Base-by-base conservation (phyloP, 116 monocot species). In the Cymodocea nodosa region DNA sequence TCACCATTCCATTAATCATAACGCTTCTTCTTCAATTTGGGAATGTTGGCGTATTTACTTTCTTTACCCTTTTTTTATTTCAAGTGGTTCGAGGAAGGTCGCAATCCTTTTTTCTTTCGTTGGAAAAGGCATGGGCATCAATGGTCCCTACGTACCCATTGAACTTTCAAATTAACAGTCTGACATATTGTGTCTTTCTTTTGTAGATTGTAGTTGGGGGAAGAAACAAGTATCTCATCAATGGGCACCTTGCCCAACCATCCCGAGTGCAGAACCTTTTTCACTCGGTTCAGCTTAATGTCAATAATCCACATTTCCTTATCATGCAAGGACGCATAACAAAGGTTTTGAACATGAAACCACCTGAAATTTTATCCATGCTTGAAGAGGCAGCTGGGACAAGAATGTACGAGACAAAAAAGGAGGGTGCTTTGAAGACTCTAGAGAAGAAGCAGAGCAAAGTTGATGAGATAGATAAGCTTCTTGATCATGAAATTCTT, bases 251-350 rank as follows among this genome's bases (percentile, higher is more conserved):
- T 40, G 91, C 97, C 6, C 91, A 91, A 65, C 97, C 97, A 63
- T 83, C 91, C 66, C 76, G 85, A 2, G 97, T 97, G 57, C 91
- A 91, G 75, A 97, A 77, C 22, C 85, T 97, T 56, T 97, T 97
- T 71, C 97, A 97, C 62, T 97, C 91, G 16, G 88, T 97, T 34
- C 91, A 97, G 73, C 91, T 97, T 35, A 97, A 97, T 71, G 97
- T 91, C 48, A 97, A 97, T 55, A 97, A 97, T 60, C 97, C 97
- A 23, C 97, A 97, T 79, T 97, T 97, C 37, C 83, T 97, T 6
- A 91, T 97, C 63, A 97, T 91, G 91, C 97, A 97, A 97, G 97
- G 97, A 17, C 87, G 97, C 34, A 97, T 91, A 17, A 97, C 91
- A 16, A 97, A 97, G 73, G 97, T 97, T 58, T 70, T 91, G 20